Evolutionary conservation across 2,329 filamentous ascomycete species (phyloP).

Genomic region (Epichloe gansuensis): DNA sequence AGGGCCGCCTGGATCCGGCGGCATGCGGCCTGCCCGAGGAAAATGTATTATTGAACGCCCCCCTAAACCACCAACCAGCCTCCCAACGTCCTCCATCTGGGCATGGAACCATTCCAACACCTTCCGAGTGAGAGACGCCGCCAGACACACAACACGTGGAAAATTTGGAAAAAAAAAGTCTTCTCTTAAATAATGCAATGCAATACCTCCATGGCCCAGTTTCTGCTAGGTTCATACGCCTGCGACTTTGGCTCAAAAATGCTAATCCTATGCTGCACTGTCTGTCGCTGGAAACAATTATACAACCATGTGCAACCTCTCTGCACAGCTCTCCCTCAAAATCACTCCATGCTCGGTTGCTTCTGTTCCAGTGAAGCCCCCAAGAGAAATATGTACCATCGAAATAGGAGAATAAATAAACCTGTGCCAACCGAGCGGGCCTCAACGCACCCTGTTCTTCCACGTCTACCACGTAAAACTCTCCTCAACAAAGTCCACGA

Average conservation of each 20-base stretch:
- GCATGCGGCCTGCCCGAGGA: no score
- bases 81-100: no score
- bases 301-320: constrained; percentile 4
- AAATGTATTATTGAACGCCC: no score
- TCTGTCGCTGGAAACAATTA: neutral
- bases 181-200: no score
- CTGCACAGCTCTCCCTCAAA: constrained; percentile 1
- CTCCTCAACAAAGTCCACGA: constrained; percentile 67
- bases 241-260: neutral
- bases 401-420: constrained; percentile 2
- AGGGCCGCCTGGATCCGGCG: no score
- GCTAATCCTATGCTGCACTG: constrained; percentile 2
- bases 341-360: neutral
- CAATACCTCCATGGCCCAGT: neutral
- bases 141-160: no score
- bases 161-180: no score
- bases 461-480: constrained; percentile 50
- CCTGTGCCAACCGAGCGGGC: neutral
- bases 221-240: neutral
- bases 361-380: neutral
- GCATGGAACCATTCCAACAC: no score
- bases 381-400: neutral
- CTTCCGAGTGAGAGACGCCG: no score
- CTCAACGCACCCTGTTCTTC: neutral
- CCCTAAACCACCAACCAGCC: no score